Conservation (phyloP, 805 yeast genomes). For the Lipomyces japonicus region DNA sequence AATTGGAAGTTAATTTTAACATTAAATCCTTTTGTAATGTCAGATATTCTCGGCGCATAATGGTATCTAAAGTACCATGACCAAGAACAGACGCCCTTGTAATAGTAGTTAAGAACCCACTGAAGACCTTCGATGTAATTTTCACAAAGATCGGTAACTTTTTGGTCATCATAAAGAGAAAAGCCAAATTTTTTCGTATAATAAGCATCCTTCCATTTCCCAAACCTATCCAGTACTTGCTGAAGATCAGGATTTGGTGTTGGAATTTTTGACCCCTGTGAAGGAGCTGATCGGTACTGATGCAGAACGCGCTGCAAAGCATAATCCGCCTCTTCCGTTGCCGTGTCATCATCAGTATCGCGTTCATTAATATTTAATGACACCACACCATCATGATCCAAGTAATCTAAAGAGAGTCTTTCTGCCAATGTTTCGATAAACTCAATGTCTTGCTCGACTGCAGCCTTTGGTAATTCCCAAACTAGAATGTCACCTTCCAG, state of each 20-base stretch:
- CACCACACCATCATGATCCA: not conserved
- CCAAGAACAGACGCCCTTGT: slow-evolving; percentile 91
- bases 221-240: slow-evolving; percentile 67
- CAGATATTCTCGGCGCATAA: slow-evolving; percentile 92
- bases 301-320: slow-evolving; percentile 55
- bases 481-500: not conserved
- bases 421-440: slow-evolving; percentile 15
- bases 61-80: slow-evolving; percentile 89
- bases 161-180: slow-evolving; percentile 53
- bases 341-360: slow-evolving; percentile 52
- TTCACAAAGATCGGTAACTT: slow-evolving; percentile 60
- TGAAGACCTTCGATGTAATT: slow-evolving; percentile 92
- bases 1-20: slow-evolving; percentile 56
- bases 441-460: slow-evolving; percentile 10
- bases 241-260: slow-evolving; percentile 42
- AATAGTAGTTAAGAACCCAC: slow-evolving; percentile 92
- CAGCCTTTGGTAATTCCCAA: slow-evolving; percentile 12
- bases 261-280: slow-evolving; percentile 20
- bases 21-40: slow-evolving; percentile 63
- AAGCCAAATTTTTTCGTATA: slow-evolving; percentile 78
- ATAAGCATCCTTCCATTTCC: slow-evolving; percentile 79
- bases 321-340: slow-evolving; percentile 60
- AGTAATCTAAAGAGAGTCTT: slow-evolving; percentile 7
- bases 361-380: slow-evolving; percentile 56
- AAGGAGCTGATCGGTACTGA: slow-evolving; percentile 26